Evolutionary conservation across 257 asterid species (phyloP).

Genomic region (Pogostemon cablin): DNA sequence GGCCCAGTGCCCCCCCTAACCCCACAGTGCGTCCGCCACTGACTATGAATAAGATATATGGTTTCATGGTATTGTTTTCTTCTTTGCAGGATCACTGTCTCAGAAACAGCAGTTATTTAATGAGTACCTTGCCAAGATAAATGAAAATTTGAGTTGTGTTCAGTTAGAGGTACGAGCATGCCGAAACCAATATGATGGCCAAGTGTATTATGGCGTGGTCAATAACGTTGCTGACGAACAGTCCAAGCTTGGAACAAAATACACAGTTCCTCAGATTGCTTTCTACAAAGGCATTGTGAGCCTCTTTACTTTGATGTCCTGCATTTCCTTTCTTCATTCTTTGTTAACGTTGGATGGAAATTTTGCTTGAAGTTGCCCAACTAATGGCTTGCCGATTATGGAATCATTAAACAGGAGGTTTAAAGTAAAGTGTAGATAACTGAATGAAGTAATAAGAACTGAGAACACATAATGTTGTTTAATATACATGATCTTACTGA

Average conservation of each 20-base stretch:
- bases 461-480: neutral
- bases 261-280: slow-evolving; percentile 85
- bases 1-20: too few species aligned
- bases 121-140: slow-evolving; percentile 68
- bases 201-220: slow-evolving; percentile 54
- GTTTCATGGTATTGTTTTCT: slow-evolving; percentile 6
- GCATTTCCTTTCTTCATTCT: neutral
- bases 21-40: too few species aligned
- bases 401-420: neutral
- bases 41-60: neutral
- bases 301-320: slow-evolving; percentile 20
- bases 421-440: neutral
- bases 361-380: slow-evolving; percentile 8
- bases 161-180: slow-evolving; percentile 86
- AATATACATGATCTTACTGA: neutral
- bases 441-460: neutral
- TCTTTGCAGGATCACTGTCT: slow-evolving; percentile 49
- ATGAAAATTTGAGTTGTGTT: slow-evolving; percentile 59
- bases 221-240: slow-evolving; percentile 80
- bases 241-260: slow-evolving; percentile 90
- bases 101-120: slow-evolving; percentile 52
- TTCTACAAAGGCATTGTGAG: slow-evolving; percentile 90
- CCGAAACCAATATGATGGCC: slow-evolving; percentile 71
- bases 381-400: neutral
- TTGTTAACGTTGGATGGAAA: neutral